Evolutionary conservation across 2,329 filamentous ascomycete species (phyloP).

Genomic region (Aspergillus fijiensis): DNA sequence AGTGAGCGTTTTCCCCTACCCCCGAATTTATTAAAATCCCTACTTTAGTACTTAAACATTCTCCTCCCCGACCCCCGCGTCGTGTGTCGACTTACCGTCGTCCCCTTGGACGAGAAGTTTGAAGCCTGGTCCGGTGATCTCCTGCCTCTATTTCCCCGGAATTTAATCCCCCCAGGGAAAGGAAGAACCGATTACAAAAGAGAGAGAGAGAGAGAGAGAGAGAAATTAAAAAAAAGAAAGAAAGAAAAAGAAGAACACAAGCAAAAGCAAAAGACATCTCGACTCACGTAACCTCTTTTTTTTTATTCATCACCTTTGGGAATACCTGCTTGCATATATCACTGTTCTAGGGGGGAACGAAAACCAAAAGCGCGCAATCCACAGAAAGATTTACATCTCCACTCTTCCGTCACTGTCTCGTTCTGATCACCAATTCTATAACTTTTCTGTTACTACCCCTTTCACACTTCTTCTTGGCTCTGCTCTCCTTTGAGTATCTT

Average conservation of each 20-base stretch:
- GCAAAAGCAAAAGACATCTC: not conserved
- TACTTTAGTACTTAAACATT: slow-evolving; percentile 32
- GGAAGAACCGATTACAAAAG: too few relatives aligned
- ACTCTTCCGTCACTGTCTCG: slow-evolving; percentile 17
- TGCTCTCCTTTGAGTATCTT: too few relatives aligned
- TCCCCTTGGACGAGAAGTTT: slow-evolving; percentile 22
- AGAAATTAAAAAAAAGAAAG: too few relatives aligned
- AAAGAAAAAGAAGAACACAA: too few relatives aligned
- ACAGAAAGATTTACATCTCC: slow-evolving; percentile 23
- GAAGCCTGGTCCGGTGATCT: slow-evolving; percentile 8
- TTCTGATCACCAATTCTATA: slow-evolving; percentile 2
- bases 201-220: too few relatives aligned
- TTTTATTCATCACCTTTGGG: not conserved
- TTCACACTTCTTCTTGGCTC: not conserved
- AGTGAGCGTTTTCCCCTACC: not conserved
- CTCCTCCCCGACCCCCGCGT: slow-evolving; percentile 25
- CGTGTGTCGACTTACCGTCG: slow-evolving; percentile 21
- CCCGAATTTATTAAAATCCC: not conserved
- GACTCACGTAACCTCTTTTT: not conserved
- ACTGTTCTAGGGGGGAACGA: slow-evolving; percentile 7
- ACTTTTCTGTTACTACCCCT: slow-evolving; percentile 6
- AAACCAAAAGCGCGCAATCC: slow-evolving; percentile 11
- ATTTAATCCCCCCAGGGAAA: not conserved
- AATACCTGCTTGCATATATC: not conserved
- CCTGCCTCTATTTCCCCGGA: not conserved